These are phyloP conservation scores for Grifola frondosa DNA, from an alignment of 1,284 basidiomycete species.

Conservation along the genomic window DNA sequence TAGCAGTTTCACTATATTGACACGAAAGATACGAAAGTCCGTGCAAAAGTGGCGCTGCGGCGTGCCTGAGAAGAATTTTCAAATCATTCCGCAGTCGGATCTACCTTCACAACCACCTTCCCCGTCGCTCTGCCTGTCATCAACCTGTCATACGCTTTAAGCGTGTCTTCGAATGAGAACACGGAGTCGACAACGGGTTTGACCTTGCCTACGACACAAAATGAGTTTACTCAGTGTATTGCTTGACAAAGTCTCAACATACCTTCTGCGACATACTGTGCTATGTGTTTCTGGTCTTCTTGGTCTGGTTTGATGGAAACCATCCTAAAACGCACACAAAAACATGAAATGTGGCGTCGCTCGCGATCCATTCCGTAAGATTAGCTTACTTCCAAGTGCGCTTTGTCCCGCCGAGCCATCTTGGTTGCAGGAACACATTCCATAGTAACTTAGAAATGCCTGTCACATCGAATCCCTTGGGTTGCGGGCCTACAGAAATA, in stretches of 20 bases:
- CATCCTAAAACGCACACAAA: slow-evolving; percentile 19
- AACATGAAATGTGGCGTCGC: not conserved
- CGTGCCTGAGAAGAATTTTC: too few species aligned
- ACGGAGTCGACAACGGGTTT: slow-evolving; percentile 63
- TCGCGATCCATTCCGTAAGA: not conserved
- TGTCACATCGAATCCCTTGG: slow-evolving; percentile 17
- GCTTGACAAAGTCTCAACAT: too few species aligned
- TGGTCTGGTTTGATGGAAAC: slow-evolving; percentile 32
- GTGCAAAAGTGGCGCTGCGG: too few species aligned
- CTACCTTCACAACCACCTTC: slow-evolving; percentile 52
- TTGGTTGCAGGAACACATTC: slow-evolving; percentile 34
- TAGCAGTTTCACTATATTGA: too few species aligned
- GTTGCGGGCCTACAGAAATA: slow-evolving; percentile 27
- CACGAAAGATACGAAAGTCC: too few species aligned
- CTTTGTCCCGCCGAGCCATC: slow-evolving; percentile 48
- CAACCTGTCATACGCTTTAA: slow-evolving; percentile 62
- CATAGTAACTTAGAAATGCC: slow-evolving; percentile 17
- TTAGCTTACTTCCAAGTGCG: slow-evolving; percentile 42
- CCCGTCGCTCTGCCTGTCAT: slow-evolving; percentile 56
- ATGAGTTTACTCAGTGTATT: too few species aligned
- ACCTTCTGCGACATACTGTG: slow-evolving; percentile 46
- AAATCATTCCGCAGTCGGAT: slow-evolving; percentile 13
- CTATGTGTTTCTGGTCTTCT: slow-evolving; percentile 34
- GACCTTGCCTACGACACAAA: slow-evolving; percentile 42
- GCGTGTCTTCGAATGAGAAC: slow-evolving; percentile 52